Evolutionary conservation across 352 stramenopile genomes (phyloP).

Genomic region (Pythium myriotylum): DNA sequence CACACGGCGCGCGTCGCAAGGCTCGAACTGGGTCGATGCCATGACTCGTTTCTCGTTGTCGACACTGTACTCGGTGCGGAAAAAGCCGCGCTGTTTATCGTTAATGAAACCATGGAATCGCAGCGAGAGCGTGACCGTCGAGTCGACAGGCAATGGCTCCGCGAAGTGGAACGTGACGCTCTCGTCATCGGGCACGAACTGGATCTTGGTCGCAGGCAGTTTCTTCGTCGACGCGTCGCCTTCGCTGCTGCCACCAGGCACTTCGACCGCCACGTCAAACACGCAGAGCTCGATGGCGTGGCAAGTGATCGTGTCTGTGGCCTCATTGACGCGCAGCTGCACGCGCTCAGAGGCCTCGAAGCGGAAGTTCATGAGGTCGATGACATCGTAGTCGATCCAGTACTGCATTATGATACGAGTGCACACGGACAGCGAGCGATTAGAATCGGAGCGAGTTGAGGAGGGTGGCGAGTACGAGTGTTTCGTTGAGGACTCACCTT

Average conservation of each 20-base stretch:
- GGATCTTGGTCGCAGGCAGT: constrained; percentile 45
- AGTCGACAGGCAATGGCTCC: constrained; percentile 34
- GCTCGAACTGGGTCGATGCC: constrained; percentile 84
- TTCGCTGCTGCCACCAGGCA: constrained; percentile 12
- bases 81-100: constrained; percentile 96
- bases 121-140: constrained; percentile 41
- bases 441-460: too few relatives aligned
- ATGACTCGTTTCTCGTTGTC: constrained; percentile 92
- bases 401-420: constrained; percentile 39
- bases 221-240: constrained; percentile 27
- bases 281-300: constrained; percentile 94
- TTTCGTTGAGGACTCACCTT: constrained; percentile 40
- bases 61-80: constrained; percentile 92
- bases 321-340: constrained; percentile 48
- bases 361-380: constrained; percentile 77
- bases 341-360: constrained; percentile 74
- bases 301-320: constrained; percentile 83
- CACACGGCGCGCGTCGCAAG: constrained; percentile 87
- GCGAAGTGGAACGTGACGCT: constrained; percentile 64
- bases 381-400: constrained; percentile 69
- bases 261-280: constrained; percentile 59
- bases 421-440: too few relatives aligned
- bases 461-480: too few relatives aligned
- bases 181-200: constrained; percentile 50
- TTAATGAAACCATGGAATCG: constrained; percentile 74